Evolutionary conservation across 164 flowering plant species (phyloP).

Genomic region (Saururus chinensis): DNA sequence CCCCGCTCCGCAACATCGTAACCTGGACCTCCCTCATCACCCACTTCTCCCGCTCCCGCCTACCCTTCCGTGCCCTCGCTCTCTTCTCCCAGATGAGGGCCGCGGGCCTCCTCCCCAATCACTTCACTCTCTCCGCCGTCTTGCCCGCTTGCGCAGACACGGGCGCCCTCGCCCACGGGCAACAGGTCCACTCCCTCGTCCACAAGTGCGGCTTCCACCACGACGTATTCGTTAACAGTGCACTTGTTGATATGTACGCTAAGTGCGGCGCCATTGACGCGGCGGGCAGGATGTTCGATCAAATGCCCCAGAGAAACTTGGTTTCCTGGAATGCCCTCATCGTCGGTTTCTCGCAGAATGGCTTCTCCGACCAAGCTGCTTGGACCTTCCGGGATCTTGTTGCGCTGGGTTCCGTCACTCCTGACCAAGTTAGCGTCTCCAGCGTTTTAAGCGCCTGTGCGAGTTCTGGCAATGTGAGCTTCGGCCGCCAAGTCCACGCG

Average conservation of each 20-base stretch:
- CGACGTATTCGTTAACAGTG: slow-evolving; percentile 34
- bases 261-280: slow-evolving; percentile 25
- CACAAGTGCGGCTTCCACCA: slow-evolving; percentile 31
- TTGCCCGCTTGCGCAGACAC: slow-evolving; percentile 38
- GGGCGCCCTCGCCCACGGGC: slow-evolving; percentile 17
- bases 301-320: slow-evolving; percentile 48
- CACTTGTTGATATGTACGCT: slow-evolving; percentile 46
- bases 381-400: slow-evolving; percentile 21
- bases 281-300: slow-evolving; percentile 40
- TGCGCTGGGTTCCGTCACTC: slow-evolving; percentile 16
- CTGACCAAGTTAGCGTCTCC: slow-evolving; percentile 45
- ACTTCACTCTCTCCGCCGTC: slow-evolving; percentile 48
- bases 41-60: slow-evolving; percentile 25
- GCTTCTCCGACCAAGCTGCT: slow-evolving; percentile 24
- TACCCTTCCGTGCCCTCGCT: slow-evolving; percentile 26
- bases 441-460: slow-evolving; percentile 44
- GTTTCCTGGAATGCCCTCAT: slow-evolving; percentile 66
- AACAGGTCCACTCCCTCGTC: slow-evolving; percentile 38
- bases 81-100: slow-evolving; percentile 35
- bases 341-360: slow-evolving; percentile 36
- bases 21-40: slow-evolving; percentile 53
- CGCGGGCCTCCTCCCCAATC: slow-evolving; percentile 31
- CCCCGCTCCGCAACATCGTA: slow-evolving; percentile 26
- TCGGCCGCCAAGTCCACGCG: slow-evolving; percentile 50
- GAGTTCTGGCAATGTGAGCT: slow-evolving; percentile 16